Evolutionary conservation across 2,329 filamentous ascomycete species (phyloP).

Genomic region (Byssochlamys sp.): DNA sequence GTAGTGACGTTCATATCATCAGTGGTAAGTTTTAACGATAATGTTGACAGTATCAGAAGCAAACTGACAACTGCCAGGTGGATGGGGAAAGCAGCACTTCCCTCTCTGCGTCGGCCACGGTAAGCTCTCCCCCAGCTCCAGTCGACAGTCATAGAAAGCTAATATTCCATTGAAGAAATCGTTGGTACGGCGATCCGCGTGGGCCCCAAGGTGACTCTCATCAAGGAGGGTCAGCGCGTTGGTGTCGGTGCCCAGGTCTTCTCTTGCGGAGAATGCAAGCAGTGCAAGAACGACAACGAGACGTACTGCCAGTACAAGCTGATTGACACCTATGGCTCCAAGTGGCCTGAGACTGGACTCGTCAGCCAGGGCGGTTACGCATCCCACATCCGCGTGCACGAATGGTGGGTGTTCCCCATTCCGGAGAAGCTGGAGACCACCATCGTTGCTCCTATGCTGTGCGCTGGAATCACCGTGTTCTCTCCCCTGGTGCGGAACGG

Average conservation of each 20-base stretch:
- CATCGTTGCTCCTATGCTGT: conserved; percentile 69
- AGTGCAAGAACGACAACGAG: conserved; percentile 58
- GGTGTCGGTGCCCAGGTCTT: conserved; percentile 61
- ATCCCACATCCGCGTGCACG: conserved; percentile 61
- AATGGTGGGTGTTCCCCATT: conserved; percentile 63
- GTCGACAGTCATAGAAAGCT: not conserved
- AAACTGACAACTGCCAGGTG: conserved; percentile 31
- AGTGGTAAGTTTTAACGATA: conserved; percentile 27
- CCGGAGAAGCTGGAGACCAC: conserved; percentile 56
- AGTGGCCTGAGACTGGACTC: conserved; percentile 51
- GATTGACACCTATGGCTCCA: conserved; percentile 46
- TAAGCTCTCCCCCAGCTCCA: conserved; percentile 11
- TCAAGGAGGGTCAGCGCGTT: conserved; percentile 55
- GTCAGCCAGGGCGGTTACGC: conserved; percentile 59
- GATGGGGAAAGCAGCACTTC: conserved; percentile 43
- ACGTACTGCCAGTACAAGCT: conserved; percentile 54
- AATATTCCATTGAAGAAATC: conserved; percentile 43
- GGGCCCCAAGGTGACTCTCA: conserved; percentile 53
- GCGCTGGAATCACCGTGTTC: conserved; percentile 72
- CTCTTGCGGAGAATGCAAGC: conserved; percentile 55
- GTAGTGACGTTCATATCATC: conserved; percentile 63
- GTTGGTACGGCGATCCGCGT: conserved; percentile 60
- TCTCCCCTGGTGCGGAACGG: conserved; percentile 68
- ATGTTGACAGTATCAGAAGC: not conserved
- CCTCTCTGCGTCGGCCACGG: conserved; percentile 46